phyloP scores from a whole-genome alignment of 2,329 filamentous ascomycete genomes.

The Herpotrichia juniperi region DNA sequence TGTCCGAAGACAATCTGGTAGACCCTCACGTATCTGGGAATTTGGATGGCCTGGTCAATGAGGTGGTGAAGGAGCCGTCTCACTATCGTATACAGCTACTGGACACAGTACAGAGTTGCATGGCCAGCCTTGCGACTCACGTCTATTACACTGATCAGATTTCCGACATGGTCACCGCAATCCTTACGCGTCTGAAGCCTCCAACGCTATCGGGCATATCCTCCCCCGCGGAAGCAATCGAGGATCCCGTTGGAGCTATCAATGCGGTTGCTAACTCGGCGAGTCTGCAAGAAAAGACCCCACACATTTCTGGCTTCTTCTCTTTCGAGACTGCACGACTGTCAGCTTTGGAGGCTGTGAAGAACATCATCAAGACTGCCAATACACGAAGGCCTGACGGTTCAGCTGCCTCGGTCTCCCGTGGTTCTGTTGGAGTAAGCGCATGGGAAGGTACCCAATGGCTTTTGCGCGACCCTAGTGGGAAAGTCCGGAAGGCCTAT shows the following conservation, averaged over 20 bases:
- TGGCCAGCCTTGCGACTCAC: constrained; percentile 90
- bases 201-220: constrained; percentile 52
- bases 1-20: constrained; percentile 26
- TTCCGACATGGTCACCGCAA: constrained; percentile 86
- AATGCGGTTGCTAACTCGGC: constrained; percentile 55
- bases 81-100: constrained; percentile 67
- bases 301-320: constrained; percentile 63
- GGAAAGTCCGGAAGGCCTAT: constrained; percentile 82
- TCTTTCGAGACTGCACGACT: constrained; percentile 66
- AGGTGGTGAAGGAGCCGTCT: constrained; percentile 57
- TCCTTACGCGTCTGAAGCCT: constrained; percentile 80
- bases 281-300: constrained; percentile 59
- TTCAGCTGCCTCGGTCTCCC: constrained; percentile 62
- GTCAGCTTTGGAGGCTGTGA: constrained; percentile 78
- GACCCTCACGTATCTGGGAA: constrained; percentile 24
- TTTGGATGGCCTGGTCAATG: constrained; percentile 40
- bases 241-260: constrained; percentile 57
- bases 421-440: constrained; percentile 76
- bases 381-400: constrained; percentile 60
- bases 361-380: constrained; percentile 80
- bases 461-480: constrained; percentile 81
- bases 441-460: constrained; percentile 98
- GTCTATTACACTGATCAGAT: constrained; percentile 98
- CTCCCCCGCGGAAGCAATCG: constrained; percentile 54
- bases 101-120: constrained; percentile 75